A percentile compares a stretch with the other conserved stretches of the same genome.
These are phyloP conservation scores for Curvularia lunata DNA, from an alignment of 2,329 filamentous ascomycete genomes.

Conservation along the genomic window DNA sequence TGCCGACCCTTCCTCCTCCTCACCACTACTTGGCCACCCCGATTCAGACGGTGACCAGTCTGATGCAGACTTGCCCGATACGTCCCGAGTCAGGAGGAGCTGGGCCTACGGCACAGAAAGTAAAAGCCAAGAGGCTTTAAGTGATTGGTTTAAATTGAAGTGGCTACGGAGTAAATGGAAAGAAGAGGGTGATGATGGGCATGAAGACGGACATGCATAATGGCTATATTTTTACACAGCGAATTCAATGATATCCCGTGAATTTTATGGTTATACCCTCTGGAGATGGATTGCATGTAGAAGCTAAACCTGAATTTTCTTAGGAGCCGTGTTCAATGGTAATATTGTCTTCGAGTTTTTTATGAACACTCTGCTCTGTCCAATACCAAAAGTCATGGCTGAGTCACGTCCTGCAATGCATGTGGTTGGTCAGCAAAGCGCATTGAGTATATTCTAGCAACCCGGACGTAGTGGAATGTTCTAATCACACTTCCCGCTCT, in stretches of 20 bases:
- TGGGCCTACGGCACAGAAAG: constrained; percentile 34
- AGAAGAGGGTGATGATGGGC: constrained; percentile 20
- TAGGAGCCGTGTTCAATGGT: no score
- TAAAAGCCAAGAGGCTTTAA: constrained; percentile 35
- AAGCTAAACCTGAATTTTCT: neutral
- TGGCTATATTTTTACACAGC: constrained; percentile 6
- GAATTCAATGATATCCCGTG: neutral
- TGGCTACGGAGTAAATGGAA: constrained; percentile 49
- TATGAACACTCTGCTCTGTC: neutral
- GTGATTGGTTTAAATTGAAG: constrained; percentile 48
- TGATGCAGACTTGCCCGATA: constrained; percentile 33
- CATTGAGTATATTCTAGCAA: no score
- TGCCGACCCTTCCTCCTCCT: constrained; percentile 28
- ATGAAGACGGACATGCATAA: constrained; percentile 25
- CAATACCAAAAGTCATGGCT: no score
- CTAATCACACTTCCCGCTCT: no score
- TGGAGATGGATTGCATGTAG: neutral
- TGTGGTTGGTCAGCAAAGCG: no score
- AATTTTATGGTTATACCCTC: neutral
- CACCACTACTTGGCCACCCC: constrained; percentile 35
- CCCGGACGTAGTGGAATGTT: no score
- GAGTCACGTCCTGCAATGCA: no score
- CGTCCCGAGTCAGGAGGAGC: constrained; percentile 29
- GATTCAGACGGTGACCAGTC: constrained; percentile 40
- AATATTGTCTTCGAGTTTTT: neutral